A percentile compares a stretch with the other conserved stretches of the same genome.
Evolutionary conservation across 352 stramenopile genomes (phyloP).

Genomic region (Globisporangium uncinulatum): DNA sequence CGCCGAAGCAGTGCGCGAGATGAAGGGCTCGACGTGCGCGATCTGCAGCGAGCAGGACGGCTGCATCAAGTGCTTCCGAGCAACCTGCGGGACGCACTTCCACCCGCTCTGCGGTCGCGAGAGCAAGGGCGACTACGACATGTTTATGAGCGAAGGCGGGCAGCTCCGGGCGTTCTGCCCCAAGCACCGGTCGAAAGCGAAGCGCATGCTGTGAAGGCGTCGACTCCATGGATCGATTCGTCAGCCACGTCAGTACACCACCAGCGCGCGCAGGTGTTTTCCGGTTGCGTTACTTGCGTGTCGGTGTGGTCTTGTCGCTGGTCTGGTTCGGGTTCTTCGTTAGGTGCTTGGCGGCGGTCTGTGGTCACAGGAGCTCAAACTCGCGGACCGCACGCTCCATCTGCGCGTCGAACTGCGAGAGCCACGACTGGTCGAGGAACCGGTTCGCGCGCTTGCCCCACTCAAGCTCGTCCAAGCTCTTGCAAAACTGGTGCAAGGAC

Average conservation of each 20-base stretch:
- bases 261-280: background rate
- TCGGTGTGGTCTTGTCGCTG: background rate
- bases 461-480: slow-evolving; percentile 52
- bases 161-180: slow-evolving; percentile 79
- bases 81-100: slow-evolving; percentile 61
- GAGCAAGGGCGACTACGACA: slow-evolving; percentile 74
- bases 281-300: background rate
- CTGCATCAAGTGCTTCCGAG: slow-evolving; percentile 84
- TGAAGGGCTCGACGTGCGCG: slow-evolving; percentile 47
- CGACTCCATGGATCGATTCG: too few relatives aligned
- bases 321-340: background rate
- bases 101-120: slow-evolving; percentile 83
- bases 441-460: slow-evolving; percentile 67
- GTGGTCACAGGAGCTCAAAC: slow-evolving; percentile 52
- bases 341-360: background rate
- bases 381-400: slow-evolving; percentile 65
- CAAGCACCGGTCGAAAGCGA: slow-evolving; percentile 58
- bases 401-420: slow-evolving; percentile 77
- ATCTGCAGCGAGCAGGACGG: slow-evolving; percentile 64
- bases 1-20: slow-evolving; percentile 55
- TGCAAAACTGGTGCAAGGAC: slow-evolving; percentile 41
- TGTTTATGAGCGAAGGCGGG: slow-evolving; percentile 88
- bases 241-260: background rate
- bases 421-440: slow-evolving; percentile 75
- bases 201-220: slow-evolving; percentile 13